Base-by-base conservation (phyloP, 805 yeast species). In the Metschnikowia arizonensis region DNA sequence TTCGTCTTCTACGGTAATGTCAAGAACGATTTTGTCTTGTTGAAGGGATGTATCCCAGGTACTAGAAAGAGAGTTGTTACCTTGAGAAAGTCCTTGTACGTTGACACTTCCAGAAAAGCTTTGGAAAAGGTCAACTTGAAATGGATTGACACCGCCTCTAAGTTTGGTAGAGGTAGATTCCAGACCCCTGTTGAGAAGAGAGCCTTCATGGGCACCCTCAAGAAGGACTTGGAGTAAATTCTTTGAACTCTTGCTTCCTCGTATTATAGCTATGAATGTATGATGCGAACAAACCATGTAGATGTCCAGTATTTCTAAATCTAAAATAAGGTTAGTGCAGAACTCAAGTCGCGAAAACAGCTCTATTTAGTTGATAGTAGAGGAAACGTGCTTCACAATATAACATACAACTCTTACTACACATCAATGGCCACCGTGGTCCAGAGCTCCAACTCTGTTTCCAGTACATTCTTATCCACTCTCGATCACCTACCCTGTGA, bases 111-210 rank as follows among this genome's bases (percentile, higher is more conserved):
- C 67, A 93, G 99, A 84, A 85, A 83, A 79, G 98, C 98, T 66
- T 73, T 85, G 65, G 99, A 93, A 83, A 76, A 88, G 78, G 96
- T 91, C 63, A 81, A 78, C 83, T 87, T 93, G 78, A 93, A 93
- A 81, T 93, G 98, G 99, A 93, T 93, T 74, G 99, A 93, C 77
- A 93, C 99, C 67, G 96, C 99, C 73, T 93, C 99, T 70, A 90
- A 91, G 80, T 93, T 93, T 90, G 99, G 99, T 86, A 95, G 93
- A 88, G 99, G 99, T 83, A 93, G 99, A 85, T 93, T 93, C 98
- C 99, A 93, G 82, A 93, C 99, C 70, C 96, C 97, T 68, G 98
- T 97, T 76, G 99, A 93, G 84, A 95, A 95, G 90, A 89, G 85
- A 72, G 95, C 99, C 72, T 93, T 93, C 91, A 68, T 90, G 82